Evolutionary conservation across 2,329 filamentous ascomycete genomes (phyloP).

Genomic region (Tolypocladium capitatum): DNA sequence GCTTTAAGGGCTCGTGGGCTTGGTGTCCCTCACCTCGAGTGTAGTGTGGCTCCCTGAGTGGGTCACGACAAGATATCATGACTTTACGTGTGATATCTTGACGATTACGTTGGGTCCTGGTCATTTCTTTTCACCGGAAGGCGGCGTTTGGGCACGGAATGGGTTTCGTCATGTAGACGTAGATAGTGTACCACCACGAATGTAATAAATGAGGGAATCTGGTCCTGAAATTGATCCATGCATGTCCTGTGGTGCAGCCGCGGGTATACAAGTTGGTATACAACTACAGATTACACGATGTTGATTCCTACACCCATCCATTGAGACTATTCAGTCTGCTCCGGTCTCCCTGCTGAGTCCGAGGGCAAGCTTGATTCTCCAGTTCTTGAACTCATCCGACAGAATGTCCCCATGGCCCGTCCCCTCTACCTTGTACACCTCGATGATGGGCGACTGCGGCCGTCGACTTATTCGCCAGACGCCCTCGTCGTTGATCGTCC

Average conservation of each 20-base stretch:
- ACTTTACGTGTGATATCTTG: conserved; percentile 1
- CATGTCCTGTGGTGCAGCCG: background rate
- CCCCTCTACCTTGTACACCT: conserved; percentile 61
- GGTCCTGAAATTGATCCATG: background rate
- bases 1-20: background rate
- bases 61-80: conserved; percentile 1
- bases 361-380: conserved; percentile 46
- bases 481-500: conserved; percentile 52
- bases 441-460: conserved; percentile 51
- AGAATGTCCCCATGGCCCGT: conserved; percentile 65
- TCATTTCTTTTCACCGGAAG: background rate
- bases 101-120: background rate
- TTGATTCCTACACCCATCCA: background rate
- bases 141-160: conserved; percentile 4
- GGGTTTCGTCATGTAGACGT: conserved; percentile 5
- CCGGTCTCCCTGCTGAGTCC: conserved; percentile 10
- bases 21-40: background rate
- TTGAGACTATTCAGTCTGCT: background rate
- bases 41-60: background rate
- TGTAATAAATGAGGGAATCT: conserved; percentile 2
- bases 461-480: conserved; percentile 68
- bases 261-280: background rate
- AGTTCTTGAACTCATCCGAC: conserved; percentile 64
- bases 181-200: conserved; percentile 7
- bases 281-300: background rate